Base-by-base conservation (phyloP, 1,139 yeast genomes). In the Kazachstania sp. region DNA sequence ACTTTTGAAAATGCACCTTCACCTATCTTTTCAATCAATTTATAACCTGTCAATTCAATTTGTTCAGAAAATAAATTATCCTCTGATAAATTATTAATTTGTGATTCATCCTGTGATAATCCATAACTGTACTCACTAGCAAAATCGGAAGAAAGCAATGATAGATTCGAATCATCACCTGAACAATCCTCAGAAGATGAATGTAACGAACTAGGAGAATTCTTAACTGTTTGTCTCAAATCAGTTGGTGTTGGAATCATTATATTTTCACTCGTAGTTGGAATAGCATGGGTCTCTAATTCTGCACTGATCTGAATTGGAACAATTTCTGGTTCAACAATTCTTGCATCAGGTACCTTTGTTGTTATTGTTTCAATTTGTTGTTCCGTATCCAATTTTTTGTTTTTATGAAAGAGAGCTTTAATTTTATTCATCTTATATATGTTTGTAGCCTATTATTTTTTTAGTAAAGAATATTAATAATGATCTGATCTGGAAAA, bases 1-100 rank as follows among this genome's bases (percentile, higher is more conserved):
- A 90, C 97, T 23, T 79, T 75, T 3, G 95, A 86, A 64, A 90
- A 90, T 0, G 97, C 97, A 15, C 97, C 97, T 63, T 86, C 92
- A 1, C 90, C 90, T 11, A 83, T 68, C 49, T 72, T 73, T 23
- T 72, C 66, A 11, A 65, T 48, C 31, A 70, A 51, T 43, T 56
- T 56, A 54, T 67, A 70, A 15, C 51, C 63, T 18, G 18, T 42
- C 20, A 62, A 43, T 47, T 61, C 65, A 9, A 37, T 28, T 48
- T 62, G 66, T 49, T 61, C 66, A 8, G 49, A 44, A 40, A 58
- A 62, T 3, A 49, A 35, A 2, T 58, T 35, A 8, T 26, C 18
- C 9, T 16, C 20, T 4, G 34, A 7, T 11, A 13, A 16, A n/a
- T n/a, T 12, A 18, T 16, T 30, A n/a, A 30, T 20, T 18, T 12